A percentile compares a stretch with the other conserved stretches of the same genome.
Conservation (phyloP, 345 rosid species). For the Turnera subulata region DNA sequence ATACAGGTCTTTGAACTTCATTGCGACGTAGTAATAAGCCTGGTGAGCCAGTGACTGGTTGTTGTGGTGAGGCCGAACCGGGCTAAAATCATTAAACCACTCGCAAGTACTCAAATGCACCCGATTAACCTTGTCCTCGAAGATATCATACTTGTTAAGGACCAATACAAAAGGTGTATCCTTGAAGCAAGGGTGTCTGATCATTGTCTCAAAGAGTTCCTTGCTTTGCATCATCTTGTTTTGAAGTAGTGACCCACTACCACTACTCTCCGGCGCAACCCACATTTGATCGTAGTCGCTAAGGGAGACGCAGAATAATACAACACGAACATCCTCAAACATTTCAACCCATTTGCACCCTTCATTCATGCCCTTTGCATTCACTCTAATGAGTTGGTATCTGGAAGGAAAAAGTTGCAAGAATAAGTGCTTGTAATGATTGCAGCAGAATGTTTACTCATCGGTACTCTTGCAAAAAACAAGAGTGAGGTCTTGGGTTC, state of each 20-base stretch:
- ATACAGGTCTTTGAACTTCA: slow-evolving; percentile 92
- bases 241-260: slow-evolving; percentile 49
- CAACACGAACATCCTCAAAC: slow-evolving; percentile 90
- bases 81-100: slow-evolving; percentile 88
- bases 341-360: slow-evolving; percentile 99
- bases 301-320: slow-evolving; percentile 81
- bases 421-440: too few species aligned
- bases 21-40: slow-evolving; percentile 85
- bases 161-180: slow-evolving; percentile 76
- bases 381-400: slow-evolving; percentile 88
- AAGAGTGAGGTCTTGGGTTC: too few species aligned
- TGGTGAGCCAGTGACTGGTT: slow-evolving; percentile 79
- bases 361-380: slow-evolving; percentile 86
- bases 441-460: not conserved
- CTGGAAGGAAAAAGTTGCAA: slow-evolving; percentile 29
- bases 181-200: slow-evolving; percentile 84
- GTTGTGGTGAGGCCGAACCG: slow-evolving; percentile 56
- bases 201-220: slow-evolving; percentile 74
- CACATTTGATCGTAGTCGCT: slow-evolving; percentile 81
- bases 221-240: slow-evolving; percentile 91
- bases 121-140: slow-evolving; percentile 75
- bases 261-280: slow-evolving; percentile 38
- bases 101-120: slow-evolving; percentile 65
- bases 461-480: not conserved
- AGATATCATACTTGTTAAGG: slow-evolving; percentile 89